A percentile compares a stretch with the other conserved stretches of the same genome.
Conservation (phyloP, 2,329 filamentous ascomycete genomes). For the Paraconiothyrium sp. region DNA sequence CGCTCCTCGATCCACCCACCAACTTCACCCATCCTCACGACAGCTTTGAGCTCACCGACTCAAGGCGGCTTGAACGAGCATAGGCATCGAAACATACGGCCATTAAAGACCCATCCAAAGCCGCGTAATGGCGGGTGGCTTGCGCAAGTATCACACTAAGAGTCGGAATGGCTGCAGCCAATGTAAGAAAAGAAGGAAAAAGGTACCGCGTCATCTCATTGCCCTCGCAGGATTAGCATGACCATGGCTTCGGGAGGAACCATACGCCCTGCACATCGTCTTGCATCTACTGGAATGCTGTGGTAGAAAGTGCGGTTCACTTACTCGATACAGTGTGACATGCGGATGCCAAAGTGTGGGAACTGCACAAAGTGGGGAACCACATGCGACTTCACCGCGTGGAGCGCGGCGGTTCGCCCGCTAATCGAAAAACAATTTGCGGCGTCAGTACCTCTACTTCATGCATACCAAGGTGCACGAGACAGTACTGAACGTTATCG, state of each 20-base stretch:
- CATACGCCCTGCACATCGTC: constrained; percentile 7
- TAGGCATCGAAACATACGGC: constrained; percentile 7
- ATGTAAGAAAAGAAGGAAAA: constrained; percentile 36
- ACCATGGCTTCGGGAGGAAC: not conserved
- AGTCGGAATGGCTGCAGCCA: constrained; percentile 35
- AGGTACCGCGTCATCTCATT: constrained; percentile 20
- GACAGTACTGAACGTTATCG: constrained; percentile 7
- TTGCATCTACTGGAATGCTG: not conserved
- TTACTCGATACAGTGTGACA: constrained; percentile 32
- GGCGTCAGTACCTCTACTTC: constrained; percentile 16
- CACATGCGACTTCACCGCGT: constrained; percentile 33
- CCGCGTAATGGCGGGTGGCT: constrained; percentile 21
- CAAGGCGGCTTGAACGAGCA: constrained; percentile 4
- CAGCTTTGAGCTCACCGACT: constrained; percentile 12
- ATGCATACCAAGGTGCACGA: not conserved
- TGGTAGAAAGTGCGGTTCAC: constrained; percentile 3
- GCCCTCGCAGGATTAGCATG: constrained; percentile 10
- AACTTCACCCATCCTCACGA: constrained; percentile 13
- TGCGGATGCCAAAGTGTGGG: constrained; percentile 30
- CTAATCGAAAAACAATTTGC: constrained; percentile 20
- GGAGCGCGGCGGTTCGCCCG: constrained; percentile 21
- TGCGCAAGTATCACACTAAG: constrained; percentile 34
- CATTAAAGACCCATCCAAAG: not conserved
- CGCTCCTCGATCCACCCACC: constrained; percentile 8
- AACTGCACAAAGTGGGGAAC: constrained; percentile 34